A percentile compares a stretch with the other conserved stretches of the same genome.
phyloP scores from a whole-genome alignment of 2,329 filamentous ascomycete genomes.

The Passalora sequoiae region DNA sequence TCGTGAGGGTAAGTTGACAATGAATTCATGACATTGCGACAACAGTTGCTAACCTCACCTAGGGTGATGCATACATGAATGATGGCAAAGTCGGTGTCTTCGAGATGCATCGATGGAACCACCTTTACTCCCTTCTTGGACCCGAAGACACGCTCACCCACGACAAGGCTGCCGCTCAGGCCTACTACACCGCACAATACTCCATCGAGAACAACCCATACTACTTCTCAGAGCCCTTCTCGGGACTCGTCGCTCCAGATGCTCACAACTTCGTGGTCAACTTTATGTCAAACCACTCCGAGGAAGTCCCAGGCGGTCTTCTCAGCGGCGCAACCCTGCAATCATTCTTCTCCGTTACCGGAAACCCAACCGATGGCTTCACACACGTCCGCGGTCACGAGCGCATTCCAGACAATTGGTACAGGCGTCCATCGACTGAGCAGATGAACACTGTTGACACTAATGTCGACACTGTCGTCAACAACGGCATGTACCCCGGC shows the following conservation, averaged over 20 bases:
- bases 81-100: slow-evolving; percentile 10
- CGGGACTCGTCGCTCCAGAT: slow-evolving; percentile 19
- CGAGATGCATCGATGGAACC: slow-evolving; percentile 14
- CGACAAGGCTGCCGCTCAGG: slow-evolving; percentile 13
- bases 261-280: slow-evolving; percentile 27
- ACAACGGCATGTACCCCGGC: slow-evolving; percentile 22
- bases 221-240: slow-evolving; percentile 13
- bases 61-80: slow-evolving; percentile 14
- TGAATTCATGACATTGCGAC: background rate
- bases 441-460: slow-evolving; percentile 20
- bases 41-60: background rate
- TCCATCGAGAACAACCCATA: slow-evolving; percentile 11
- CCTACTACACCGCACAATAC: slow-evolving; percentile 13
- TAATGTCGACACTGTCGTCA: slow-evolving; percentile 16
- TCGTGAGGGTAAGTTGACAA: slow-evolving; percentile 7
- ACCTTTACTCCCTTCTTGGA: slow-evolving; percentile 8
- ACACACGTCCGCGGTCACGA: slow-evolving; percentile 16
- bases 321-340: slow-evolving; percentile 21
- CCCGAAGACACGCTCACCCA: slow-evolving; percentile 1
- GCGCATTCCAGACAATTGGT: slow-evolving; percentile 24
- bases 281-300: slow-evolving; percentile 27
- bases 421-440: slow-evolving; percentile 28
- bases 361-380: slow-evolving; percentile 18
- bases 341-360: slow-evolving; percentile 23
- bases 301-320: slow-evolving; percentile 18